Base-by-base conservation (phyloP, 2,329 filamentous ascomycete species). In the Furcasterigmium furcatum region DNA sequence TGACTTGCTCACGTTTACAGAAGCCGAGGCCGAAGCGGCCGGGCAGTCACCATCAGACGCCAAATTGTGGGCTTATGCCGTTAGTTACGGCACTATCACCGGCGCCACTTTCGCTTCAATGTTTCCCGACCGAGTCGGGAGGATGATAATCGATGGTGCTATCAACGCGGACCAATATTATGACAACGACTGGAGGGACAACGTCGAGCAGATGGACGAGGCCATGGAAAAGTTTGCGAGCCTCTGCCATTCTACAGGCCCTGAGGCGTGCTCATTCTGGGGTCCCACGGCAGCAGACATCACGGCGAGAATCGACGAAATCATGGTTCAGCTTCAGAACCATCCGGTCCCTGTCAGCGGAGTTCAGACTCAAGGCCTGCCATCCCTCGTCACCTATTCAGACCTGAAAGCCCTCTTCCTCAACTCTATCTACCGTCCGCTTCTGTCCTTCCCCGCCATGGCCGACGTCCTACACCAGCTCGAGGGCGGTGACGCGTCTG, bases 91-190 rank as follows among this genome's bases (percentile, higher is more conserved):
- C 39, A 64, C 63, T 22, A 46, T 57, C 25, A 49, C 57, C 14
- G 61, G 62, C 43, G 36, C 49, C 12, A 59, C 56, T 16, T 60
- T 66, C 44, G 64, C 65, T n/a, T 60, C 64, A 18, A 62, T 68
- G 59, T 68, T 67, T 53, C 65, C 65, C 2, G 63, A 64, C 14
- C 55, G 61, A 9, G 55, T 68, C n/a, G 65, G 58, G 14, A 58
- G 61, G 44, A 58, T 69, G 50, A 34, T 69, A 9, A 54, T 68
- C 16, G 65, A 68, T 48, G 55, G 58, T 22, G 40, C 58, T 34
- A 4, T 57, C 25, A 48, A 60, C 35, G 51, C 54, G 16, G 54
- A 58, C 10, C 41, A 56, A 13, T 59, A 60, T 27, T 56, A 55
- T 22, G 34, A 49, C n/a, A 58, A 57, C 20, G 43, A 53, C 50